Conservation (phyloP, 345 rosid species). For the Eutrema yunnanense region DNA sequence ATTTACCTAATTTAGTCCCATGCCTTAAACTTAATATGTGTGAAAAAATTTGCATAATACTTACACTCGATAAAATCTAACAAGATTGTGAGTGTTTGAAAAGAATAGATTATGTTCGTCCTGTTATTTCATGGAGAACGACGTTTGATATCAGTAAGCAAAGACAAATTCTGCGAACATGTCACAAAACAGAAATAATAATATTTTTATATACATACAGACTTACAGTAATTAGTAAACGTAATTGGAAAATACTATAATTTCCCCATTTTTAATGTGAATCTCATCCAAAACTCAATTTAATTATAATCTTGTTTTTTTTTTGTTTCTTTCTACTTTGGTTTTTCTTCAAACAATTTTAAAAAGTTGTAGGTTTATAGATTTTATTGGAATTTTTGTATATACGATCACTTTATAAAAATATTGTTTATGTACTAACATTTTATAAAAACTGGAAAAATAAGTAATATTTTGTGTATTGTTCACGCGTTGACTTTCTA, state of each 20-base stretch:
- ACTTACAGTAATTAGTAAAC: background rate
- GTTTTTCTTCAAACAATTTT: background rate
- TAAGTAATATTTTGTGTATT: no score
- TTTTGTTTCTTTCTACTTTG: background rate
- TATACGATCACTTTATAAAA: background rate
- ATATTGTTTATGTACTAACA: background rate
- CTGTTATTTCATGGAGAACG: slow-evolving; percentile 18
- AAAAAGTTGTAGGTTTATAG: background rate
- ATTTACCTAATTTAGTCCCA: background rate
- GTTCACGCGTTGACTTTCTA: background rate
- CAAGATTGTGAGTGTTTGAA: slow-evolving; percentile 10
- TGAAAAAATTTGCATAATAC: background rate
- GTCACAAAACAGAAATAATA: background rate
- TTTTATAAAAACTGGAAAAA: no score
- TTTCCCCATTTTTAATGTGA: background rate
- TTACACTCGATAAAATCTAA: slow-evolving; percentile 13
- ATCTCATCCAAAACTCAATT: background rate
- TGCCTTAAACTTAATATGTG: background rate
- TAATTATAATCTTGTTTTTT: background rate
- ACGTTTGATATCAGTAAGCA: slow-evolving; percentile 15
- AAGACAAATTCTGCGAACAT: slow-evolving; percentile 19
- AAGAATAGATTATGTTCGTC: background rate
- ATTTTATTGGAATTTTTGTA: no score
- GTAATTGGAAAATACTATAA: background rate
- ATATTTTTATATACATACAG: background rate